A percentile compares a stretch with the other conserved stretches of the same genome.
phyloP scores from a whole-genome alignment of 805 yeast genomes.

The Myxozyma vanderwaltii region DNA sequence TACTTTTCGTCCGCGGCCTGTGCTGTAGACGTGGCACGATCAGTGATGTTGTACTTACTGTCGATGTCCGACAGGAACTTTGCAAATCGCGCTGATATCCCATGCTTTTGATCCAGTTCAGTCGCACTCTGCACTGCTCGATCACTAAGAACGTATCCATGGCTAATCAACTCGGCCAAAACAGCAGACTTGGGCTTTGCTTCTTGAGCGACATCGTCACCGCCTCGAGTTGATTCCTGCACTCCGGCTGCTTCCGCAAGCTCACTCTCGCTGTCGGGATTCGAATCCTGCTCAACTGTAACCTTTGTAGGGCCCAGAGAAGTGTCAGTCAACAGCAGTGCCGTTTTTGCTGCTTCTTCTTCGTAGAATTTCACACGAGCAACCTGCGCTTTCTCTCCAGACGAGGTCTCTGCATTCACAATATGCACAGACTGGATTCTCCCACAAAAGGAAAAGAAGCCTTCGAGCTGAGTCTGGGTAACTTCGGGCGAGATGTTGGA shows the following conservation, averaged over 20 bases:
- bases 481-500: constrained; percentile 57
- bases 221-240: constrained; percentile 22
- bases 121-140: constrained; percentile 60
- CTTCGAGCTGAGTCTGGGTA: constrained; percentile 54
- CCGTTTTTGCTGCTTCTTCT: constrained; percentile 67
- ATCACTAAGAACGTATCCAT: constrained; percentile 73
- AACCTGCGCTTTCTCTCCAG: constrained; percentile 42
- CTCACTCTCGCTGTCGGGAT: constrained; percentile 36
- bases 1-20: constrained; percentile 45
- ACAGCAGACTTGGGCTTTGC: constrained; percentile 75
- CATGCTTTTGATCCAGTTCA: constrained; percentile 65
- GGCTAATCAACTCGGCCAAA: constrained; percentile 71
- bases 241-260: constrained; percentile 26
- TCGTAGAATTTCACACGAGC: constrained; percentile 58
- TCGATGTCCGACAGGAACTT: constrained; percentile 52
- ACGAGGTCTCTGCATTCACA: constrained; percentile 32
- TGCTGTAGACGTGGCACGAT: constrained; percentile 34
- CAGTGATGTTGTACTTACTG: constrained; percentile 37
- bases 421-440: constrained; percentile 43
- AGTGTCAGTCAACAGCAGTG: constrained; percentile 70
- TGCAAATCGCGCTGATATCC: constrained; percentile 59
- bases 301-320: constrained; percentile 65
- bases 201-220: constrained; percentile 58
- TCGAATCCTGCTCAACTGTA: constrained; percentile 46
- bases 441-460: constrained; percentile 79